Evolutionary conservation across 441 rosid species (phyloP).

Genomic region (Sinapis alba): DNA sequence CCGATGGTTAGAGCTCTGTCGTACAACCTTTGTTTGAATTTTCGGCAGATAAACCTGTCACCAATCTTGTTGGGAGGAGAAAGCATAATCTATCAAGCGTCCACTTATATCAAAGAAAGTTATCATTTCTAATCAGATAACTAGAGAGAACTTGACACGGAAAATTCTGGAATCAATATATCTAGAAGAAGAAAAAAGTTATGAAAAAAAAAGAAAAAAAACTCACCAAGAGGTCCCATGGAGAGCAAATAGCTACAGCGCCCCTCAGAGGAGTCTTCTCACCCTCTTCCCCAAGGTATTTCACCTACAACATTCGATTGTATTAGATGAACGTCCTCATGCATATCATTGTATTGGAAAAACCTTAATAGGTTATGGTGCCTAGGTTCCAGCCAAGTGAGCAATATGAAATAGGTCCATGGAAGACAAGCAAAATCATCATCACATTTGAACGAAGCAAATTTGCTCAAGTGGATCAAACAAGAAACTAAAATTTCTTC

Average conservation of each 20-base stretch:
- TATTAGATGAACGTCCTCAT: neutral
- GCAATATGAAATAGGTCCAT: neutral
- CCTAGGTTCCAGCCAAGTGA: neutral
- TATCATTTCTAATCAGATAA: neutral
- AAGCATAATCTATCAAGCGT: neutral
- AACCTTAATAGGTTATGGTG: neutral
- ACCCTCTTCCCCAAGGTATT: constrained; percentile 90
- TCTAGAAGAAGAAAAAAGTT: constrained; percentile 1
- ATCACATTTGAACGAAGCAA: constrained; percentile 4
- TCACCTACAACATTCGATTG: constrained; percentile 57
- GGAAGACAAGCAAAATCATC: neutral
- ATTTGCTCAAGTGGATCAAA: constrained; percentile 1
- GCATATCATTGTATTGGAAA: constrained; percentile 12
- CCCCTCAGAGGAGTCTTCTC: constrained; percentile 69
- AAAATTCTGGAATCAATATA: constrained; percentile 11
- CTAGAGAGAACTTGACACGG: neutral
- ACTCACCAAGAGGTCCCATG: constrained; percentile 95
- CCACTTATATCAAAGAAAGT: neutral
- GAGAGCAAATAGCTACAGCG: constrained; percentile 81
- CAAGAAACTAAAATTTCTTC: neutral
- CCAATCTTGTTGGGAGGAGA: constrained; percentile 61
- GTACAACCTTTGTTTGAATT: constrained; percentile 65
- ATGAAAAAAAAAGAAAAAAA: constrained; percentile 1
- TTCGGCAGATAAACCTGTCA: constrained; percentile 83
- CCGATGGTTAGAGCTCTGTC: constrained; percentile 84